phyloP scores from a whole-genome alignment of 2,329 filamentous ascomycete genomes.

The Karstenula rhodostoma region DNA sequence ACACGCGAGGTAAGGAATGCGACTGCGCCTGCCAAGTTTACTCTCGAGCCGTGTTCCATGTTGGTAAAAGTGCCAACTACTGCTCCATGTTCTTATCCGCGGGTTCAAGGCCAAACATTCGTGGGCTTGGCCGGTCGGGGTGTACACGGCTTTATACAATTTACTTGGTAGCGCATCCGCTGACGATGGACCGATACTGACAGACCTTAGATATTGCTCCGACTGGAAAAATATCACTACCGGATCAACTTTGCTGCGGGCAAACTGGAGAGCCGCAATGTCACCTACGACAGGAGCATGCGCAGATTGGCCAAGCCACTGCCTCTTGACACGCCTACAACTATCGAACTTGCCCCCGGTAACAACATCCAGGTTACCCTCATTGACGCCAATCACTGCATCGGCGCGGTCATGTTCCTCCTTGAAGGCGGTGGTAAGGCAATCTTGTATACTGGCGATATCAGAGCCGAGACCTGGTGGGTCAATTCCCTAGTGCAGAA shows the following conservation, averaged over 20 bases:
- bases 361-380: constrained; percentile 80
- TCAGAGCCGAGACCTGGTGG: constrained; percentile 87
- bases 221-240: constrained; percentile 79
- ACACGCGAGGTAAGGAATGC: constrained; percentile 68
- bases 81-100: too few relatives aligned
- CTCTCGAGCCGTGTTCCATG: not conserved
- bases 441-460: constrained; percentile 87
- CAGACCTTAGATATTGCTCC: constrained; percentile 69
- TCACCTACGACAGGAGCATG: constrained; percentile 77
- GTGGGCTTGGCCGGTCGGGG: too few relatives aligned
- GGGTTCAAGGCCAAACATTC: too few relatives aligned
- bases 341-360: constrained; percentile 75
- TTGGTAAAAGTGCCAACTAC: too few relatives aligned
- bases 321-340: constrained; percentile 80
- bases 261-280: constrained; percentile 75
- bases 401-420: constrained; percentile 90
- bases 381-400: constrained; percentile 91
- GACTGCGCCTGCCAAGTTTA: not conserved
- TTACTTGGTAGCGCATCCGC: too few relatives aligned
- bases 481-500: constrained; percentile 76
- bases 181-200: not conserved
- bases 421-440: constrained; percentile 78
- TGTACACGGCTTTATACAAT: too few relatives aligned
- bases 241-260: constrained; percentile 83
- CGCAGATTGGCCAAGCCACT: constrained; percentile 78